Base-by-base conservation (phyloP, 345 rosid genomes). In the Acer campestre region DNA sequence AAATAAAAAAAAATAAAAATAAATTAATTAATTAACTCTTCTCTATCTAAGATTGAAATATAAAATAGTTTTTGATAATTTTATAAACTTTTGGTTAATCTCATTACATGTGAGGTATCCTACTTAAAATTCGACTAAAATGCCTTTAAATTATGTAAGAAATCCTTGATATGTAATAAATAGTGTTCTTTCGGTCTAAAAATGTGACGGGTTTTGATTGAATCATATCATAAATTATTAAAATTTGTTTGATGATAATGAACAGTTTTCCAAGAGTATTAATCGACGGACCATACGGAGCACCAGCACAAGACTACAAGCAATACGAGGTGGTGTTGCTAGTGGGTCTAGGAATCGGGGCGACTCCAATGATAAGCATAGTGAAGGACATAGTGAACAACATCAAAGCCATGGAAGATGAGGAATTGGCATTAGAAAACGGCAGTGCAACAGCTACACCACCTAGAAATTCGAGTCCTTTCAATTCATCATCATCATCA, bases 361-460 rank as follows among this genome's bases (percentile, higher is more conserved):
- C 96, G 22, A 93, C 98, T 6, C 98, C 98, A 5, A 91, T 93
- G 95, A 93, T 93, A 66, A 93, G 98, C 85, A 91, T 93, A 35
- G 84, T 93, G 1, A 91, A 91, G 82, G 98, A 93, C 88, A 90
- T 93, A 61, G 92, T 88, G 27, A 88, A 71, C 82, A 91, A 91
- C 88, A 84, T 93, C 10, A 91, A 72, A 65, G 88, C 89, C 67
- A 62, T 29, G 68, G 86, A 78, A 3, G 90, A 89, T 67, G 91
- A 42, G 7, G 46, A 85, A 38, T 48, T 48, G 29, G 75, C 75
- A 13, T 10, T 88, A 70, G 97, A 93, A 77, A 81, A 69, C 42
- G 92, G 89, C 6, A 78, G 70, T 58, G 61, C 74, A 29, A 16
- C 75, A 17, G 1, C 70, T 40, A 25, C 14, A 31, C 2, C 27